phyloP scores from a whole-genome alignment of 345 rosid genomes.

The Carallia brachiata region DNA sequence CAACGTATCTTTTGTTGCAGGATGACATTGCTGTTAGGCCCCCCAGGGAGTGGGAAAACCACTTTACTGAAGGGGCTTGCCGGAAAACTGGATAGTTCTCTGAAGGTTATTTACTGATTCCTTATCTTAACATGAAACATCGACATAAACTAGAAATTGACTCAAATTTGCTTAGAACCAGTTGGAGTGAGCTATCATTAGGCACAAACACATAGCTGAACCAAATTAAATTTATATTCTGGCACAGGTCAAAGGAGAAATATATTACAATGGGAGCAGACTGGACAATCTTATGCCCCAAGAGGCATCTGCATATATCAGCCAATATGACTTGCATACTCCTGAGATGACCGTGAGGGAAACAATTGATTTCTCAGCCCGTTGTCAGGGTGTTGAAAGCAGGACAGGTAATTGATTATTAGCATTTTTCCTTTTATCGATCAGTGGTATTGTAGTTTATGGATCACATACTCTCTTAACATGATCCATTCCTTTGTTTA shows the following conservation, averaged over 20 bases:
- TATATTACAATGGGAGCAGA: constrained; percentile 35
- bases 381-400: constrained; percentile 43
- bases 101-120: constrained; percentile 32
- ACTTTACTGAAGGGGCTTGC: constrained; percentile 47
- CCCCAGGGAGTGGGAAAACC: constrained; percentile 54
- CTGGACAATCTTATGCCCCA: constrained; percentile 39
- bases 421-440: background rate
- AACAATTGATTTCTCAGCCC: constrained; percentile 38
- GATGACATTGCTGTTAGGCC: constrained; percentile 50
- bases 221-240: background rate
- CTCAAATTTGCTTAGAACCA: background rate
- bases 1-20: constrained; percentile 14
- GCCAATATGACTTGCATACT: constrained; percentile 39
- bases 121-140: background rate
- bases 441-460: background rate
- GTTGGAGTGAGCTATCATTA: background rate
- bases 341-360: constrained; percentile 45
- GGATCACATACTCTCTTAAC: background rate
- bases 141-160: background rate
- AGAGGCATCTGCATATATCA: constrained; percentile 41
- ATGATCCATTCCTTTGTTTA: background rate
- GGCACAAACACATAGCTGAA: background rate
- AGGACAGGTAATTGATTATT: constrained; percentile 26
- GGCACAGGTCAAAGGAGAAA: constrained; percentile 33
- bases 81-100: constrained; percentile 37